phyloP scores from a whole-genome alignment of 352 stramenopile species.

The Nothophytophthora sp. region DNA sequence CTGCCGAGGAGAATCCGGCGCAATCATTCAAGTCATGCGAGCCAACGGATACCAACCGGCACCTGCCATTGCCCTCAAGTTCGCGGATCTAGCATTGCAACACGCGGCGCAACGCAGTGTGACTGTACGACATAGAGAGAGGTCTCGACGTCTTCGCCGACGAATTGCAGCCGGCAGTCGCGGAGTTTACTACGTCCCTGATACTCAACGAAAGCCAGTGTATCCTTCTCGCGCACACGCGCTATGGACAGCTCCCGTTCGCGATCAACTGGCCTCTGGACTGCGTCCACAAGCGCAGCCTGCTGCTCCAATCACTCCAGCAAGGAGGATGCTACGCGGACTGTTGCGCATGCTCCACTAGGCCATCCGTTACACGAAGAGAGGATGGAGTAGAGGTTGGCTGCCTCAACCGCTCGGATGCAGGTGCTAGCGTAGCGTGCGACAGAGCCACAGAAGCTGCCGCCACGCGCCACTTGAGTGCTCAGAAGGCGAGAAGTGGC shows the following conservation, averaged over 20 bases:
- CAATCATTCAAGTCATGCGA: constrained; percentile 23
- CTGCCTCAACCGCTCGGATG: too few relatives aligned
- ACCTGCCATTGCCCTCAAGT: constrained; percentile 14
- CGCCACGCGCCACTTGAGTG: too few relatives aligned
- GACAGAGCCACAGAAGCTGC: too few relatives aligned
- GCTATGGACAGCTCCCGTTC: constrained; percentile 1
- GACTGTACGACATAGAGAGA: constrained; percentile 14
- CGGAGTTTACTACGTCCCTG: constrained; percentile 17
- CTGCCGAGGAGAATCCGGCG: constrained; percentile 6
- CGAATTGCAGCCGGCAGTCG: constrained; percentile 9
- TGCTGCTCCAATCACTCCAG: neutral
- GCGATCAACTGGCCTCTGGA: neutral
- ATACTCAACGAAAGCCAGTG: constrained; percentile 11
- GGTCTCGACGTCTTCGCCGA: constrained; percentile 17
- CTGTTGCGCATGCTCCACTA: constrained; percentile 14
- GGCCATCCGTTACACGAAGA: too few relatives aligned
- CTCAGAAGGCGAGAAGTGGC: too few relatives aligned
- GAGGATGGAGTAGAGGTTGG: too few relatives aligned
- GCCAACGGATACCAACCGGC: constrained; percentile 16
- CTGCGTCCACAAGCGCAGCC: too few relatives aligned
- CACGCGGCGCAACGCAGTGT: constrained; percentile 22
- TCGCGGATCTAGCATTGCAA: constrained; percentile 24
- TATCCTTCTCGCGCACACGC: constrained; percentile 16
- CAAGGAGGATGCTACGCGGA: constrained; percentile 7
- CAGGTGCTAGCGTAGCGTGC: too few relatives aligned